Conservation (phyloP, 1,284 basidiomycete genomes). For the Erythrobasidium hasegawianum region DNA sequence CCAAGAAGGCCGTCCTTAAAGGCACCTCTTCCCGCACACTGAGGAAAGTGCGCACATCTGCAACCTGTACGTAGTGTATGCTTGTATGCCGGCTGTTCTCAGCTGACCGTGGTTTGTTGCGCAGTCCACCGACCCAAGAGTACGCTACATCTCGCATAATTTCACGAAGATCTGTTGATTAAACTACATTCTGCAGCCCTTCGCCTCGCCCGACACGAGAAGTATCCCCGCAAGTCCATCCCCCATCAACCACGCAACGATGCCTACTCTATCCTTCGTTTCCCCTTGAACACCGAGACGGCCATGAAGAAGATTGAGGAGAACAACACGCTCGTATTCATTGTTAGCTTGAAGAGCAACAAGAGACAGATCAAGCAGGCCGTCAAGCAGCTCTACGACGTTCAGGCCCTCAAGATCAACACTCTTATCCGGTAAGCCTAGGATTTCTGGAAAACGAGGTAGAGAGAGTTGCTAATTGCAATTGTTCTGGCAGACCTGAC, state of each 20-base stretch:
- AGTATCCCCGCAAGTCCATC: constrained; percentile 91
- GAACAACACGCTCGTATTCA: constrained; percentile 98
- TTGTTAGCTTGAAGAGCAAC: constrained; percentile 91
- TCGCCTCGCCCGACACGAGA: constrained; percentile 73
- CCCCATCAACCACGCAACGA: constrained; percentile 96
- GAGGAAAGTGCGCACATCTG: constrained; percentile 80
- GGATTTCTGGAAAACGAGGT: neutral
- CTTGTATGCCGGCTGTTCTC: no score
- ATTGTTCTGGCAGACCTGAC: constrained; percentile 65
- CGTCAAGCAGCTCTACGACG: constrained; percentile 98
- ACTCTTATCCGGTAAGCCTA: constrained; percentile 83
- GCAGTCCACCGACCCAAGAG: constrained; percentile 63
- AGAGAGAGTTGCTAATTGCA: neutral
- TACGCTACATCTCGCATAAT: neutral
- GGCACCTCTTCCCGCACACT: constrained; percentile 70
- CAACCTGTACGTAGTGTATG: constrained; percentile 56
- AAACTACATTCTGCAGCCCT: constrained; percentile 64
- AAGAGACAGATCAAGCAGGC: constrained; percentile 99
- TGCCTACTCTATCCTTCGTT: constrained; percentile 89
- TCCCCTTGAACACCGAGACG: constrained; percentile 57
- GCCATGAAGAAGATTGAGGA: constrained; percentile 99
- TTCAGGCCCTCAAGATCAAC: constrained; percentile 93
- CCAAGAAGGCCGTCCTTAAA: constrained; percentile 94
- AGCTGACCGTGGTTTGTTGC: no score
- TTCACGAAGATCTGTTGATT: neutral